phyloP scores from a whole-genome alignment of 2,329 filamentous ascomycete species.

The Sporothrix schenckii region DNA sequence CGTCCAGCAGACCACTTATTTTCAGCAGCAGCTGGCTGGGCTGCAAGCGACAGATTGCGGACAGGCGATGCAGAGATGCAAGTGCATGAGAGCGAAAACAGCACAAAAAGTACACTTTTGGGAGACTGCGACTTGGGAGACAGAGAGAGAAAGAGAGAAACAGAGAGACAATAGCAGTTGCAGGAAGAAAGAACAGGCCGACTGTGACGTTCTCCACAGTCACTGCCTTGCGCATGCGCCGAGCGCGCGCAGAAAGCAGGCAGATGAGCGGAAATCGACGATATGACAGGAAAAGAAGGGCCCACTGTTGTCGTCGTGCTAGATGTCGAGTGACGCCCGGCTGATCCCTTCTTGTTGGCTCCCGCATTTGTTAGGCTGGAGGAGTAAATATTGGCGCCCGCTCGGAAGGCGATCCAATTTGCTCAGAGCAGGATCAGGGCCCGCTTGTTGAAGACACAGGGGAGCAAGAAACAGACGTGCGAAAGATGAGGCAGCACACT shows the following conservation, averaged over 20 bases:
- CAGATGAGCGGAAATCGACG: slow-evolving; percentile 2
- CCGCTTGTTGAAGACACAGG: slow-evolving; percentile 11
- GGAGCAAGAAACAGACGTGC: neutral
- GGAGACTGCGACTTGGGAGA: neutral
- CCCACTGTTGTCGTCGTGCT: slow-evolving; percentile 20
- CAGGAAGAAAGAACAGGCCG: neutral
- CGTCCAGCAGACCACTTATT: slow-evolving; percentile 32
- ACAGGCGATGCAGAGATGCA: slow-evolving; percentile 27
- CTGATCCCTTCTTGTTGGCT: slow-evolving; percentile 24
- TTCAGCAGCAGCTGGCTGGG: slow-evolving; percentile 30
- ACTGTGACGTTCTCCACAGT: neutral
- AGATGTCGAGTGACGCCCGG: slow-evolving; percentile 30
- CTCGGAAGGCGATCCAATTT: slow-evolving; percentile 33
- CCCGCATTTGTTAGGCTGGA: slow-evolving; percentile 21
- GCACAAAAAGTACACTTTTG: neutral
- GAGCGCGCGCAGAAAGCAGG: neutral
- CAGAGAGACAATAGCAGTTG: neutral
- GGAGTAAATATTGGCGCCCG: slow-evolving; percentile 24
- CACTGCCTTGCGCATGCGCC: slow-evolving; percentile 7
- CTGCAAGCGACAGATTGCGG: slow-evolving; percentile 24
- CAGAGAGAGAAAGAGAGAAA: neutral
- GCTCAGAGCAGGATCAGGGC: slow-evolving; percentile 9
- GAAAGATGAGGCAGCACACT: neutral
- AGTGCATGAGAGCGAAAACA: slow-evolving; percentile 14
- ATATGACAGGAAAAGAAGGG: slow-evolving; percentile 7